Conservation (phyloP, 352 stramenopile genomes). For the Phytophthora rubi region DNA sequence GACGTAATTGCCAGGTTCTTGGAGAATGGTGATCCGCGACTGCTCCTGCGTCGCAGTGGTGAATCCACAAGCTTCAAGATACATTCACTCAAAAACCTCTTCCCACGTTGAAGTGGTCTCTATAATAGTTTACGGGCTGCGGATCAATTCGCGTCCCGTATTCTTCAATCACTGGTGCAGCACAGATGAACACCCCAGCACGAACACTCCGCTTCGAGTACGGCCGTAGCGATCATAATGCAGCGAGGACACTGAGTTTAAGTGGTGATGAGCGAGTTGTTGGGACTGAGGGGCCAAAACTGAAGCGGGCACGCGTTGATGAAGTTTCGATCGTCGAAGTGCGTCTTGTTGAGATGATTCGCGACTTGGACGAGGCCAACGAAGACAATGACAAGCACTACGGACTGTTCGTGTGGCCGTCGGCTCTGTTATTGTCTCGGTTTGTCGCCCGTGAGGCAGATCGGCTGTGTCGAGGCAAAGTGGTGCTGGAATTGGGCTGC, state of each 20-base stretch:
- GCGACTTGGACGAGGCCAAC: conserved; percentile 44
- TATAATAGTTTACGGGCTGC: conserved; percentile 12
- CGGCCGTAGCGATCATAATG: background rate
- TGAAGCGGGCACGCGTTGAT: conserved; percentile 31
- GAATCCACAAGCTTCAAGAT: conserved; percentile 24
- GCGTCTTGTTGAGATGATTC: conserved; percentile 64
- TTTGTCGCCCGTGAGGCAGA: conserved; percentile 49
- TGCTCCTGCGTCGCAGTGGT: conserved; percentile 20
- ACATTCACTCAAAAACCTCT: conserved; percentile 10
- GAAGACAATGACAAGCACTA: conserved; percentile 59
- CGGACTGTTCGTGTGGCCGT: conserved; percentile 74
- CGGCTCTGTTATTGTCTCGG: conserved; percentile 54
- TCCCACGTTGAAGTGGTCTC: conserved; percentile 26
- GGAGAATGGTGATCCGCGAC: conserved; percentile 10
- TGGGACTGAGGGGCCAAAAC: background rate
- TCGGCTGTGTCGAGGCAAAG: conserved; percentile 41
- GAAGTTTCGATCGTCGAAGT: conserved; percentile 36
- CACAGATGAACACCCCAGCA: conserved; percentile 14
- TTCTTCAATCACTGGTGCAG: conserved; percentile 20
- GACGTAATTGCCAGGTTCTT: background rate
- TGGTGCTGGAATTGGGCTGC: conserved; percentile 70
- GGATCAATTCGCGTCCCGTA: conserved; percentile 22
- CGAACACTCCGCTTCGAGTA: conserved; percentile 33
- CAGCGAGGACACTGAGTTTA: background rate
- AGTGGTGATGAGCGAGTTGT: background rate